Evolutionary conservation across 495 filamentous ascomycete species (phyloP).

Genomic region (Aspergillus egyptiacus): DNA sequence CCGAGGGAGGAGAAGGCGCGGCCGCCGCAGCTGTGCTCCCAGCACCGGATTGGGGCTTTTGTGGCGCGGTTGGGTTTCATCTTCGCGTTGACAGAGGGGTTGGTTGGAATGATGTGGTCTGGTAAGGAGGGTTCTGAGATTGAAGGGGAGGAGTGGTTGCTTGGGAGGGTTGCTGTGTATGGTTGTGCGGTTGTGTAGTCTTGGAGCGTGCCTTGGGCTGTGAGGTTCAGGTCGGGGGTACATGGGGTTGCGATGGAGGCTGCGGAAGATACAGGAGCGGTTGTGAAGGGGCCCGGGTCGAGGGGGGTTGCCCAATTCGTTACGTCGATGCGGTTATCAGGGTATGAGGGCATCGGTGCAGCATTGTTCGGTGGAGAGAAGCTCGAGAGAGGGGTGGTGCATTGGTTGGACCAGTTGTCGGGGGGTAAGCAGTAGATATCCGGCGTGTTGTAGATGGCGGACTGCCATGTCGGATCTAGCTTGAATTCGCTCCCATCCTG

Average conservation of each 20-base stretch:
- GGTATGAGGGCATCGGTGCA: neutral
- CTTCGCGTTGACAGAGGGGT: neutral
- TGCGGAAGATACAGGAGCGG: neutral
- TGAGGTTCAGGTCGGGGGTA: neutral
- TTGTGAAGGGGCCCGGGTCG: neutral
- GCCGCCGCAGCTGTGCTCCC: conserved; percentile 13
- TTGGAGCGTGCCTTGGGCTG: neutral
- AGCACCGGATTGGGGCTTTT: conserved; percentile 9
- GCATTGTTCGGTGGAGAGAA: neutral
- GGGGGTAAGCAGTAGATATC: neutral
- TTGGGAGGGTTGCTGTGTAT: neutral
- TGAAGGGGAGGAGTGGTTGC: conserved; percentile 1
- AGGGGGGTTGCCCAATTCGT: neutral
- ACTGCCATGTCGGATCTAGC: conserved; percentile 2
- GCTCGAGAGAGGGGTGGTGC: conserved; percentile 1
- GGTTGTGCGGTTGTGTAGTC: neutral
- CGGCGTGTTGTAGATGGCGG: neutral
- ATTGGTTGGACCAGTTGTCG: conserved; percentile 6
- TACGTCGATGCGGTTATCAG: neutral
- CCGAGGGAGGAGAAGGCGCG: conserved; percentile 12
- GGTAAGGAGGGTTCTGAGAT: neutral
- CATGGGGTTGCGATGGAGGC: neutral
- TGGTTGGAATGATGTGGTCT: neutral
- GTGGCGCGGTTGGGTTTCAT: neutral
- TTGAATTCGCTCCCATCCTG: neutral